Evolutionary conservation across 2,329 filamentous ascomycete species (phyloP).

Genomic region (Aspergillus bombycis): DNA sequence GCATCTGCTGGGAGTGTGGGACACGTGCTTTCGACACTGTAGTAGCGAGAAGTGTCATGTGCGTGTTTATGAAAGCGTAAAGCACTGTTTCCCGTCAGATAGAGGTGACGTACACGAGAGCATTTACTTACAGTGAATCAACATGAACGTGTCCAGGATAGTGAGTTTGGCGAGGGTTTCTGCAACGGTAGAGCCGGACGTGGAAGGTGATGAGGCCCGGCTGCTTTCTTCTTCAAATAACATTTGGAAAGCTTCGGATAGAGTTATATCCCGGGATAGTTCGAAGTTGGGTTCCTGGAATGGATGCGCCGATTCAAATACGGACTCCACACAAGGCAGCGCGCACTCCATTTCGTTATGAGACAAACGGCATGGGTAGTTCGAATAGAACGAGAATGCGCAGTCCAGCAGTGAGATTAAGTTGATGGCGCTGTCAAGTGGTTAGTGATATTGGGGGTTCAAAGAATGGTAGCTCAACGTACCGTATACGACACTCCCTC

Average conservation of each 20-base stretch:
- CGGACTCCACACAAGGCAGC: slow-evolving; percentile 45
- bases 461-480: not conserved
- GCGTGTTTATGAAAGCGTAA: slow-evolving; percentile 45
- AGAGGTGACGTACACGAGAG: not conserved
- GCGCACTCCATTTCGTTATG: slow-evolving; percentile 48
- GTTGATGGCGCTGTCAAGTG: slow-evolving; percentile 38
- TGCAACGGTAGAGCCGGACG: slow-evolving; percentile 5
- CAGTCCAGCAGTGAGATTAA: slow-evolving; percentile 48
- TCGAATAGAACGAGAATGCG: slow-evolving; percentile 50
- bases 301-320: slow-evolving; percentile 47
- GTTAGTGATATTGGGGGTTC: slow-evolving; percentile 10
- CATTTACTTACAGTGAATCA: slow-evolving; percentile 43
- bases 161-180: slow-evolving; percentile 31
- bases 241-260: slow-evolving; percentile 43
- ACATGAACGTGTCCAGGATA: slow-evolving; percentile 45
- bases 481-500: slow-evolving; percentile 49
- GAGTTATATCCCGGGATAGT: slow-evolving; percentile 39
- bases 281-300: slow-evolving; percentile 46
- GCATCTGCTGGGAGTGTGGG: slow-evolving; percentile 13
- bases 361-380: slow-evolving; percentile 47
- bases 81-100: slow-evolving; percentile 33
- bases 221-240: slow-evolving; percentile 37
- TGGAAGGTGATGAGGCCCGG: slow-evolving; percentile 13
- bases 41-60: slow-evolving; percentile 42
- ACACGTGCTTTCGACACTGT: slow-evolving; percentile 22